These are phyloP conservation scores for Strigomonas galati DNA, from an alignment of 208 protist genomes.

Conservation along the genomic window DNA sequence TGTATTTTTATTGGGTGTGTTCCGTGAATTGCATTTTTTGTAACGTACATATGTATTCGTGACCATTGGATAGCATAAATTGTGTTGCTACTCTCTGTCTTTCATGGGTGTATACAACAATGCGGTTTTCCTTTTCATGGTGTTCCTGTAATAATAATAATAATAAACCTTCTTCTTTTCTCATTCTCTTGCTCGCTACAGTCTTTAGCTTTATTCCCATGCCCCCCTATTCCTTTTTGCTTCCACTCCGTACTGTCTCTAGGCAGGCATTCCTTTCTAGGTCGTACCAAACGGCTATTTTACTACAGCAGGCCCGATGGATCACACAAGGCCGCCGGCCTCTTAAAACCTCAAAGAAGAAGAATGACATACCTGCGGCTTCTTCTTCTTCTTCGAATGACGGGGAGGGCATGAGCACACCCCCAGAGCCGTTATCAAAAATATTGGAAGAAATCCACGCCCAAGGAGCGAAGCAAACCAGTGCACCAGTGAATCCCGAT, in stretches of 20 bases:
- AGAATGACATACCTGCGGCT: not conserved
- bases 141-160: not conserved
- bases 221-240: not conserved
- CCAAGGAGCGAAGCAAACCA: no score
- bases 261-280: not conserved
- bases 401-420: no score
- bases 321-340: not conserved
- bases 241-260: not conserved
- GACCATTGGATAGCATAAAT: no score
- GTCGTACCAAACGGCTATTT: not conserved
- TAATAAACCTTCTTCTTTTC: not conserved
- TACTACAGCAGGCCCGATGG: not conserved
- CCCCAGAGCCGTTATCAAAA: no score
- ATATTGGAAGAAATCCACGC: no score
- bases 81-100: no score
- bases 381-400: no score
- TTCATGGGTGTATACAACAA: no score
- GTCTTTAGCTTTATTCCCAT: not conserved
- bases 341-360: not conserved
- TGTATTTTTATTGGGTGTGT: no score
- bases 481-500: no score
- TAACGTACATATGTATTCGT: not conserved
- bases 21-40: no score
- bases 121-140: no score
- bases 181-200: not conserved